Percentiles rank a stretch among this genome's conserved stretches.
Conservation (phyloP, 768 basidiomycete genomes). For the Austroboletus festivus region DNA sequence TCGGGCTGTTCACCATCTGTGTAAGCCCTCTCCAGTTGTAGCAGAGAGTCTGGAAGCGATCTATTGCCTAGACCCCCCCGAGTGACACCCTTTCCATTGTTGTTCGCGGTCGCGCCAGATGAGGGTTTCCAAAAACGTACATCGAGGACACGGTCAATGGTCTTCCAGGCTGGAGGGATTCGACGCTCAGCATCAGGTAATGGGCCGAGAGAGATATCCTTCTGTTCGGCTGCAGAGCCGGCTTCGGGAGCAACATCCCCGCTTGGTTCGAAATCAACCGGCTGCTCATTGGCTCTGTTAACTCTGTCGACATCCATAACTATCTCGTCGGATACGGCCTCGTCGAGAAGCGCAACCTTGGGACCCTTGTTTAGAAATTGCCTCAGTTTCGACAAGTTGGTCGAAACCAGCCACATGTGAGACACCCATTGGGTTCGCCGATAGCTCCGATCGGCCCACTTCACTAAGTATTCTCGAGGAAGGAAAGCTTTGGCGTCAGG, state of each 20-base stretch:
- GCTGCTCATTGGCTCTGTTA: constrained; percentile 19
- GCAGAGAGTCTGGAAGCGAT: constrained; percentile 15
- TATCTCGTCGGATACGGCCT: constrained; percentile 33
- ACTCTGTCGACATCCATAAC: constrained; percentile 29
- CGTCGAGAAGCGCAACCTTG: constrained; percentile 60
- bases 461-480: constrained; percentile 91
- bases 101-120: constrained; percentile 9
- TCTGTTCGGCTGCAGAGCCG: constrained; percentile 28
- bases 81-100: constrained; percentile 14
- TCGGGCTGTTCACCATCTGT: constrained; percentile 65
- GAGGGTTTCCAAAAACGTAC: constrained; percentile 67
- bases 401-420: constrained; percentile 83
- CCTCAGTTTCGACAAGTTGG: constrained; percentile 63
- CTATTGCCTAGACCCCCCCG: constrained; percentile 29
- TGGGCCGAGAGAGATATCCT: constrained; percentile 34
- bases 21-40: constrained; percentile 39
- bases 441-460: constrained; percentile 82
- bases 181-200: constrained; percentile 67
- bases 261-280: constrained; percentile 40
- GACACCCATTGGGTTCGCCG: constrained; percentile 84
- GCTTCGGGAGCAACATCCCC: constrained; percentile 36
- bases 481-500: constrained; percentile 57
- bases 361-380: constrained; percentile 72
- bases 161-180: constrained; percentile 82
- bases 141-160: constrained; percentile 89